A percentile compares a stretch with the other conserved stretches of the same genome.
These are phyloP conservation scores for Epichloe coenophiala DNA, from an alignment of 2,329 filamentous ascomycete genomes.

Conservation along the genomic window DNA sequence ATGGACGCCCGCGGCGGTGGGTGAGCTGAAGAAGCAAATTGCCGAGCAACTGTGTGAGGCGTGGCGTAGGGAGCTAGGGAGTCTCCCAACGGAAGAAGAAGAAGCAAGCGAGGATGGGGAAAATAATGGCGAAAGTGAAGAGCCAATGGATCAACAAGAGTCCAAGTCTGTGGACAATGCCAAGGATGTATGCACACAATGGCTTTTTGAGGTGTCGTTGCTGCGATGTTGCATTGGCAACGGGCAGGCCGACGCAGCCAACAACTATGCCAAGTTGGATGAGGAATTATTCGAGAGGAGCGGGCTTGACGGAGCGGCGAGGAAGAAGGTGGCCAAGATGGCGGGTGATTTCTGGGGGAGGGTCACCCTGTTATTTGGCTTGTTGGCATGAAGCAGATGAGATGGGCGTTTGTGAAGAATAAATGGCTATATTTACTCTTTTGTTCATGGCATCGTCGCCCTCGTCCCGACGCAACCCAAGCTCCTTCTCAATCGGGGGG, in stretches of 20 bases:
- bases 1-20: slow-evolving; percentile 61
- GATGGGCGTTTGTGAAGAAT: not conserved
- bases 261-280: slow-evolving; percentile 30
- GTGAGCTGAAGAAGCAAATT: slow-evolving; percentile 46
- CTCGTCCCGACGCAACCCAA: no score
- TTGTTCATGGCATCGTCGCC: no score
- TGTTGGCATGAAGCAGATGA: slow-evolving; percentile 37
- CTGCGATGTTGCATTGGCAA: slow-evolving; percentile 32
- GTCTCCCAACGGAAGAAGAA: slow-evolving; percentile 7
- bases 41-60: slow-evolving; percentile 32
- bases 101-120: not conserved
- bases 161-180: slow-evolving; percentile 13
- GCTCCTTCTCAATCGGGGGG: no score
- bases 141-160: no score
- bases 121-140: not conserved
- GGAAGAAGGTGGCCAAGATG: slow-evolving; percentile 43
- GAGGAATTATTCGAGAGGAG: slow-evolving; percentile 30
- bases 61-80: slow-evolving; percentile 33
- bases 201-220: slow-evolving; percentile 46
- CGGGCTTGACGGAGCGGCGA: slow-evolving; percentile 34
- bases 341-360: slow-evolving; percentile 72
- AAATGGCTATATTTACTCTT: not conserved
- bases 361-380: slow-evolving; percentile 68
- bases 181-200: slow-evolving; percentile 41
- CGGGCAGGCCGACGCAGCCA: slow-evolving; percentile 10